These are phyloP conservation scores for Phyllosticta citriasiana DNA, from an alignment of 2,329 filamentous ascomycete species.

Conservation along the genomic window DNA sequence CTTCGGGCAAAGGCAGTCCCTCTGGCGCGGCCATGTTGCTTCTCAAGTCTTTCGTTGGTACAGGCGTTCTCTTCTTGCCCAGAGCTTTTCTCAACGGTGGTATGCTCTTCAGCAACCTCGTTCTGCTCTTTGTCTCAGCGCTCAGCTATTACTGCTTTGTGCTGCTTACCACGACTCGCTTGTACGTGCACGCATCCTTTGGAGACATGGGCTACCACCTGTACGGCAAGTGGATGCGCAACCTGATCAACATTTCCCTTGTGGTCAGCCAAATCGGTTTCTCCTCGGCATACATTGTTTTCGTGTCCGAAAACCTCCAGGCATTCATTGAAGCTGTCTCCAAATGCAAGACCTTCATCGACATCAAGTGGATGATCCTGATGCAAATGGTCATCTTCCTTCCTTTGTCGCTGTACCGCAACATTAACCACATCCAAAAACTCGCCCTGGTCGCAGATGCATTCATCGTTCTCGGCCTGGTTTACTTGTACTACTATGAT, in stretches of 20 bases:
- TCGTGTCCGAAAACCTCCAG: constrained; percentile 89
- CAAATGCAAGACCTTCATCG: constrained; percentile 73
- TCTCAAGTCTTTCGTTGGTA: constrained; percentile 96
- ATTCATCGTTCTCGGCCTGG: constrained; percentile 84
- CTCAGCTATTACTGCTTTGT: constrained; percentile 98
- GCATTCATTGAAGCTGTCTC: constrained; percentile 90
- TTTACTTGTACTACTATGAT: constrained; percentile 95
- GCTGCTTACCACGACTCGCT: constrained; percentile 73
- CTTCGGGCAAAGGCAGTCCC: no score
- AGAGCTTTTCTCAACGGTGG: constrained; percentile 91
- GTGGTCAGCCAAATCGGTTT: constrained; percentile 95
- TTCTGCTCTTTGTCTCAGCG: constrained; percentile 74
- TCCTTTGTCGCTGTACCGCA: constrained; percentile 83
- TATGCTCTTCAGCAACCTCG: constrained; percentile 90
- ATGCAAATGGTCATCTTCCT: constrained; percentile 95
- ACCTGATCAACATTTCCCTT: constrained; percentile 79
- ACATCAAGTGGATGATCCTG: constrained; percentile 81
- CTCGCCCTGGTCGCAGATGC: constrained; percentile 87
- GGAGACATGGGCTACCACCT: constrained; percentile 91
- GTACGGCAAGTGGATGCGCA: constrained; percentile 84
- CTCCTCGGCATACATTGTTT: constrained; percentile 90
- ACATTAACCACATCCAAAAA: constrained; percentile 95
- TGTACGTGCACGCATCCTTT: constrained; percentile 86
- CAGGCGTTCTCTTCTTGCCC: constrained; percentile 85
- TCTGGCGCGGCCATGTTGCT: constrained; percentile 58